Evolutionary conservation across 129 eudicot species (phyloP).

Genomic region (Centaurea solstitialis): DNA sequence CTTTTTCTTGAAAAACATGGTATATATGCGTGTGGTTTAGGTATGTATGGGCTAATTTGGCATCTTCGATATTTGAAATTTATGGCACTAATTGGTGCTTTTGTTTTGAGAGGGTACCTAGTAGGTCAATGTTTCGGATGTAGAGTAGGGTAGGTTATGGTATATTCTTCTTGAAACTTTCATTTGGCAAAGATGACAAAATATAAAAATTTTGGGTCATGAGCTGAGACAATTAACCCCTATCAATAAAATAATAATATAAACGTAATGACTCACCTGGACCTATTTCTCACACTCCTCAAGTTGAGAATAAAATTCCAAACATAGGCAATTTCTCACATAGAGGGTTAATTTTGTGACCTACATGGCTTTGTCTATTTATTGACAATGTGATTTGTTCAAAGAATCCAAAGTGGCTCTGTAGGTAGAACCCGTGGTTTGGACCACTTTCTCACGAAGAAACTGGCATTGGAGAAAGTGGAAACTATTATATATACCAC

Average conservation of each 20-base stretch:
- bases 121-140: not conserved
- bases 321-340: not conserved
- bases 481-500: too few relatives aligned
- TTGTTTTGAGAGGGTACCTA: not conserved
- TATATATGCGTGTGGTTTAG: not conserved
- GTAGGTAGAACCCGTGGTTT: too few relatives aligned
- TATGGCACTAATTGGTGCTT: not conserved
- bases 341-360: not conserved
- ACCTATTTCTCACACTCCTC: not conserved
- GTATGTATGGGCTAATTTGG: not conserved
- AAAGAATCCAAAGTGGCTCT: too few relatives aligned
- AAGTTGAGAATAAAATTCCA: not conserved
- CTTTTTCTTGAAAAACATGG: not conserved
- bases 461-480: too few relatives aligned
- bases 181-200: not conserved
- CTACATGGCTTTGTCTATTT: too few relatives aligned
- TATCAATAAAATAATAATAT: too few relatives aligned
- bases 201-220: too few relatives aligned
- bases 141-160: not conserved
- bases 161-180: not conserved
- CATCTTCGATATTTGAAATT: not conserved
- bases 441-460: too few relatives aligned
- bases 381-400: too few relatives aligned
- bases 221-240: too few relatives aligned
- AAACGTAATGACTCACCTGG: not conserved